Evolutionary conservation across 306 rosid genomes (phyloP).

Genomic region (Urtica urens): DNA sequence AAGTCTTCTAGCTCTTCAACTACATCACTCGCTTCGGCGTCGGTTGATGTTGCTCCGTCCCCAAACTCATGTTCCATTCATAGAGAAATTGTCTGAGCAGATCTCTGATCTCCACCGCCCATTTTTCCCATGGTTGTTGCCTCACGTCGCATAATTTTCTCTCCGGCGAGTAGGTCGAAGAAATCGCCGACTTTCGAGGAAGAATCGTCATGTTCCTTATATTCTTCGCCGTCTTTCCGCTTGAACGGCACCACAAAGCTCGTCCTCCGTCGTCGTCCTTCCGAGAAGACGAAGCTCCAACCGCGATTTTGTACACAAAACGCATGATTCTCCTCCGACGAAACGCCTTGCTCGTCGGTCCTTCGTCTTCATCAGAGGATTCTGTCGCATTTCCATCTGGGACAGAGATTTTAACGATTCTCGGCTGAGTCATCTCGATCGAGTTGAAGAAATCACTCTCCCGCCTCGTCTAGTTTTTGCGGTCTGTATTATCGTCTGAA

Average conservation of each 20-base stretch:
- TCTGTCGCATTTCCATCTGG: constrained; percentile 77
- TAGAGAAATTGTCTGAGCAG: constrained; percentile 71
- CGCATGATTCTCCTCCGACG: constrained; percentile 31
- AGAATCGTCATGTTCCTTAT: neutral
- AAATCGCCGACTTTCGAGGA: neutral
- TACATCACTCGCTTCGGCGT: too few relatives aligned
- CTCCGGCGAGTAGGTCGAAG: constrained; percentile 15
- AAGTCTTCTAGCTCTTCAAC: too few relatives aligned
- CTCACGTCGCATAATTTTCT: constrained; percentile 84
- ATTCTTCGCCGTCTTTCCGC: neutral
- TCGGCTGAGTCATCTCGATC: constrained; percentile 15
- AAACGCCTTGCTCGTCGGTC: too few relatives aligned
- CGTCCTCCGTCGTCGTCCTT: constrained; percentile 20
- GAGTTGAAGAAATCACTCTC: neutral
- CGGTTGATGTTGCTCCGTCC: too few relatives aligned
- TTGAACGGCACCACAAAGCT: neutral
- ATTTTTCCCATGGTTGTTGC: constrained; percentile 97
- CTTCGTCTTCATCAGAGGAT: constrained; percentile 32
- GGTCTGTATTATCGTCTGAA: too few relatives aligned
- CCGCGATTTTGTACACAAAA: constrained; percentile 56
- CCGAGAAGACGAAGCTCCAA: constrained; percentile 32
- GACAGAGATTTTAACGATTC: constrained; percentile 44
- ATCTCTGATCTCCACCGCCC: constrained; percentile 98
- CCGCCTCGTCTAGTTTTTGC: constrained; percentile 33
- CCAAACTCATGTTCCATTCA: too few relatives aligned